phyloP scores from a whole-genome alignment of 805 yeast species.

The Crinitomyces ghanaensis region DNA sequence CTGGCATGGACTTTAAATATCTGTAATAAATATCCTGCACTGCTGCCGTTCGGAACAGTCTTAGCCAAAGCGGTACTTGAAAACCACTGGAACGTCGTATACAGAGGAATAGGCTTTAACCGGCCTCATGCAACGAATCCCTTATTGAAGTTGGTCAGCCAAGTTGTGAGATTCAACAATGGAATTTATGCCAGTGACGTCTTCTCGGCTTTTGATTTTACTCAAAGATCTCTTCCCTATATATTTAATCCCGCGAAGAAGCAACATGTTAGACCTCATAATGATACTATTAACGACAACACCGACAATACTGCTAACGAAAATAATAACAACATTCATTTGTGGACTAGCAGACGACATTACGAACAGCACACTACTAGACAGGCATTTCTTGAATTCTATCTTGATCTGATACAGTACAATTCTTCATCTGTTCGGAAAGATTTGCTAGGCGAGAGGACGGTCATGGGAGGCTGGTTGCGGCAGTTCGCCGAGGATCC shows the following conservation, averaged over 20 bases:
- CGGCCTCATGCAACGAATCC: conserved; percentile 54
- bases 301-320: no score
- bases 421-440: conserved; percentile 49
- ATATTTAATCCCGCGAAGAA: conserved; percentile 40
- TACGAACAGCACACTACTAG: conserved; percentile 41
- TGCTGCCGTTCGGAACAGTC: conserved; percentile 23
- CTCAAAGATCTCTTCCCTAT: conserved; percentile 49
- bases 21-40: conserved; percentile 29
- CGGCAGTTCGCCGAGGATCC: conserved; percentile 52
- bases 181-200: conserved; percentile 47
- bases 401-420: conserved; percentile 40
- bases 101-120: conserved; percentile 50
- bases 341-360: no score
- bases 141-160: conserved; percentile 42
- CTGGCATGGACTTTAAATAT: conserved; percentile 26
- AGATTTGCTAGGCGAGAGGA: conserved; percentile 47
- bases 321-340: no score
- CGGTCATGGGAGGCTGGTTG: conserved; percentile 55
- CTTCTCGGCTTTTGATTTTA: conserved; percentile 55
- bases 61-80: conserved; percentile 43
- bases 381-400: conserved; percentile 46
- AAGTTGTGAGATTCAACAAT: conserved; percentile 38
- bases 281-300: neutral
- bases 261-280: neutral
- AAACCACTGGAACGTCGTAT: conserved; percentile 49